Base-by-base conservation (phyloP, 1,284 basidiomycete genomes). In the Pisolithus thermaeus region DNA sequence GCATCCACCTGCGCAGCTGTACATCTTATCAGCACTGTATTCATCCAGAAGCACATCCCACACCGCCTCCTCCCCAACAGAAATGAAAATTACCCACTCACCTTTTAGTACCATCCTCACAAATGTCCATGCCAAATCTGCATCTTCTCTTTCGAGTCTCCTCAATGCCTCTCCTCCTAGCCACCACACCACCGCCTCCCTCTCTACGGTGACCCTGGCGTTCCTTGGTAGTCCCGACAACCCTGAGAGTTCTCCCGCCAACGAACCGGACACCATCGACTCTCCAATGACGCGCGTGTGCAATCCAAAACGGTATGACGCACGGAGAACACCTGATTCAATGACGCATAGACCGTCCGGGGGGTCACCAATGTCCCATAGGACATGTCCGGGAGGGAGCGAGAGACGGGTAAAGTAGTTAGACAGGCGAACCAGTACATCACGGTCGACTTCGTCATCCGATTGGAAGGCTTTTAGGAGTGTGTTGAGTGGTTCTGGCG, bases 201-300 rank as follows among this genome's bases (percentile, higher is more conserved):
- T 76, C 68, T 96, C 94, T 1, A 87, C 91, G 0, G 86, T 73
- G 23, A 90, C 90, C 3, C 85, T 91, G n/a, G 92, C 87, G 64
- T 96, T 97, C 45, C 94, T 74, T 23, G 79, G 75, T 38, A 85
- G 76, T 16, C 83, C 83, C 7, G 90, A 84, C 23, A 97, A 70
- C 36, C 87, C 87, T 0, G 88, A 87, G 50, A 97, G 70, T 68
- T 97, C 94, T 1, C 94, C 94, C 2, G 93, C 91, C 5, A 96
- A 73, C 0, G 92, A 92, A 1, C 92, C 93, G 1, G 92, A 84
- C 0, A 96, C 90, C 93, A 96, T 97, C 4, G 87, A 90, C 70
- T 92, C 90, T 61, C 90, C 84, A 44, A 92, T 81, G 9, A 71
- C 67, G 27, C 79, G 77, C 7, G 78, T 73, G 57, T 87, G 80